Evolutionary conservation across 2,329 filamentous ascomycete genomes (phyloP), one percentile per base, ranked within the genome.

Genomic region (Helicocarpus griseus): DNA sequence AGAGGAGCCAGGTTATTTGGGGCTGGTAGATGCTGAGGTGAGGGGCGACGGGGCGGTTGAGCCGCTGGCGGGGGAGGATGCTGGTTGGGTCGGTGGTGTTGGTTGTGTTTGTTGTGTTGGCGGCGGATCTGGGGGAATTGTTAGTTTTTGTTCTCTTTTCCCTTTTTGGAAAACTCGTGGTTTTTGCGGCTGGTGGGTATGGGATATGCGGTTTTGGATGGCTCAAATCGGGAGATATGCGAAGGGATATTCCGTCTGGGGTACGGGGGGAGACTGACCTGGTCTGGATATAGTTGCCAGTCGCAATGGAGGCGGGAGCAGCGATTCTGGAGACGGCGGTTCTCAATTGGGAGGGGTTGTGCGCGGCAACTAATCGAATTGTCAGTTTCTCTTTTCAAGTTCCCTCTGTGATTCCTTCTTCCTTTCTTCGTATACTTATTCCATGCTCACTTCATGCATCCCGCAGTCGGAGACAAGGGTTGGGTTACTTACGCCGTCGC

Each of bases 11-110:
- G 61, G 88, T 93, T 73, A 96, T 86, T 70, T 88, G 82, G 54
- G 85, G 80, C 69, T 82, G 79, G 82, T 96, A 96, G 79, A 94
- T 90, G 64, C 73, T 69, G 57, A 96, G 81, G 68, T 96, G 89
- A 51, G 90, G 90, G 43, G 88, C 79, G 62, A 95, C 78, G 66
- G 90, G 90, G 49, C 90, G 90, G 64, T 78, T 72, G 51, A 85
- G 78, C 63, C 90, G 90, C 77, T 96, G 90, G 65, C 81, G 75
- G 63, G 80, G 83, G 66, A 96, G 87, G 71, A 95, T 81, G 59
- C 68, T 62, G 53, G 54, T 65, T 11, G 65, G 64, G 50, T 71
- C 67, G 53, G 63, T 56, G 40, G 62, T 57, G 24, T 62, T 50
- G 49, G 31, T 17, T 17, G 50, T 24, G 59, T 59, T 33, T 61